Evolutionary conservation across 2,329 filamentous ascomycete genomes (phyloP), one percentile per base, ranked within the genome.

Genomic region (Bertia moriformis): DNA sequence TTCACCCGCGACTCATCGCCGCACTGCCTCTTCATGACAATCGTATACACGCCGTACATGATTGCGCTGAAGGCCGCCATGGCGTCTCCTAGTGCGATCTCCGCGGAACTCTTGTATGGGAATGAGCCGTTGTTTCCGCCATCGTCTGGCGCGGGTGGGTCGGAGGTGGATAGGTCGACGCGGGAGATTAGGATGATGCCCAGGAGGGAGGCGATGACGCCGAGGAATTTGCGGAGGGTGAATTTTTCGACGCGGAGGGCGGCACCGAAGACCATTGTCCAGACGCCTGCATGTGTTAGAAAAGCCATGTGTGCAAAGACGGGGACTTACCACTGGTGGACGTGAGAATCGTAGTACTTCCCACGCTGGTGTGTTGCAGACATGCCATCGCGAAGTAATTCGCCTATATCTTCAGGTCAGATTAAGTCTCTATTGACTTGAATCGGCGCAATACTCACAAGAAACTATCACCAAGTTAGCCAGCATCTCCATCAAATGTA

Each of bases 331-430:
- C 66, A 48, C 66, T 69, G 3, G 76, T 81, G 27, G 70, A 75
- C 4, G 71, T 73, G n/a, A 82, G 58, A 45, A 82, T 79, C 2
- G 78, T 82, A 18, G 69, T 67, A 41, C 69, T 75, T n/a, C 74
- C 73, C 5, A 81, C 77, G 17, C 73, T 79, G 2, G 77, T 82
- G 52, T 73, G 77, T 48, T 77, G 66, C 12, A 82, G 61, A 51
- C 76, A 81, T 1, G 71, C 72, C 46, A 73, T 66, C 27, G 72
- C 69, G 48, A 80, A 78, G 56, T 80, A 82, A 48, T 79, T 79
- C 35, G 75, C 73, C 32, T 35, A 35, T 35, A 35, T n/a, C n/a
- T n/a, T n/a, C 32, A 10, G 17, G 32, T 29, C 24, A 29, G 32
- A 27, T 27, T 27, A 27, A 27, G 22, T 27, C n/a, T n/a, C n/a